phyloP scores from a whole-genome alignment of 495 filamentous ascomycete species.

The Neurospora terricola region DNA sequence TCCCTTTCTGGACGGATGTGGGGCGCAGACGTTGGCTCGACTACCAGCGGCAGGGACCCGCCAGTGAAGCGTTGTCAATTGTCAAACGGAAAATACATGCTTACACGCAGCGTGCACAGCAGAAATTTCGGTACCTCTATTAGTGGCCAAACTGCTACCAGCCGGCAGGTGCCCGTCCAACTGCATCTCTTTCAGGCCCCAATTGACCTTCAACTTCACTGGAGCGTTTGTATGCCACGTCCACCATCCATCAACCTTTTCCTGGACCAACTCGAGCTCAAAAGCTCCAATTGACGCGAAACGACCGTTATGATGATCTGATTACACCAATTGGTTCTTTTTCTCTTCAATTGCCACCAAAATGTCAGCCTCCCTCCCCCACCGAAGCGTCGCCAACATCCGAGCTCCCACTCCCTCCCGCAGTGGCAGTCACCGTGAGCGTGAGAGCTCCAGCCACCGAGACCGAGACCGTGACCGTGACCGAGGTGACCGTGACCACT shows the following conservation, averaged over 20 bases:
- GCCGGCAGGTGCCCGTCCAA: neutral
- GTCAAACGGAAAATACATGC: no score
- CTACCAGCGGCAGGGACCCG: neutral
- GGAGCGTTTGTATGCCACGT: neutral
- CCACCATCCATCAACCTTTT: neutral
- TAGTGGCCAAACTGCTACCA: no score
- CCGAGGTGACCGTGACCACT: constrained; percentile 10
- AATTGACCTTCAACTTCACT: neutral
- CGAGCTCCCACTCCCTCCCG: constrained; percentile 21
- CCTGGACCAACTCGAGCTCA: neutral
- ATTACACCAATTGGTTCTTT: neutral
- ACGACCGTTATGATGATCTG: neutral
- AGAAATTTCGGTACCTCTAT: no score
- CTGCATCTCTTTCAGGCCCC: neutral
- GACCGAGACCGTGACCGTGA: neutral
- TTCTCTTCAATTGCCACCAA: neutral
- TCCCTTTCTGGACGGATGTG: constrained; percentile 10
- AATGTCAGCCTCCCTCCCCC: constrained; percentile 26
- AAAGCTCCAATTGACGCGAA: neutral
- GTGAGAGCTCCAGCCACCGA: constrained; percentile 5
- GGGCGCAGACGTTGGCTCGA: neutral
- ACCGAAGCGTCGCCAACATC: constrained; percentile 43
- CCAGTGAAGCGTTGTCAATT: neutral
- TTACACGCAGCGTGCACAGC: no score
- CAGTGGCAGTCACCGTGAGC: constrained; percentile 13